These are phyloP conservation scores for Angomonas ambiguus DNA, from an alignment of 208 protist genomes.

Conservation along the genomic window DNA sequence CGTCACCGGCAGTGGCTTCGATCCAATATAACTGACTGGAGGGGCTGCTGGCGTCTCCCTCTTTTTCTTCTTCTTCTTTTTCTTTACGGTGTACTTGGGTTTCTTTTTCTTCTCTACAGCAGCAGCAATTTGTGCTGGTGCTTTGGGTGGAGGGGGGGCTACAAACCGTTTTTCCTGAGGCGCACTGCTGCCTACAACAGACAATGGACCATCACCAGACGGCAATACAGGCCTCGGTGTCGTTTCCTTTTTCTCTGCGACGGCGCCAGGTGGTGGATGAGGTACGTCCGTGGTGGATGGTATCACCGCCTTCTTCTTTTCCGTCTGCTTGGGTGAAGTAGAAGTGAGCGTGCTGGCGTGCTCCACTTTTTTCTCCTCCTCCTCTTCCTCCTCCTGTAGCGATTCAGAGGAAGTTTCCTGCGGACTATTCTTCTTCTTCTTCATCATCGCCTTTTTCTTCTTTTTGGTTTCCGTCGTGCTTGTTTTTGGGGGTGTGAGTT, in stretches of 20 bases:
- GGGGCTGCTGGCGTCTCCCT: background rate
- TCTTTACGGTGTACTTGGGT: background rate
- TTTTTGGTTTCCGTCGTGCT: background rate
- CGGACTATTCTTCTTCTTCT: background rate
- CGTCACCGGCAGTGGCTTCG: background rate
- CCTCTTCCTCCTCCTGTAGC: background rate
- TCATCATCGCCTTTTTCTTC: background rate
- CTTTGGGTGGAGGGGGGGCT: background rate
- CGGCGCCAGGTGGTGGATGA: background rate
- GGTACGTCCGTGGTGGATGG: background rate
- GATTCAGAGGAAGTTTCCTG: background rate
- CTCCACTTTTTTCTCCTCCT: background rate
- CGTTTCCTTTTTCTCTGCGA: background rate
- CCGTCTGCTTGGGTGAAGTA: background rate
- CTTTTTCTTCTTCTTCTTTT: conserved; percentile 1
- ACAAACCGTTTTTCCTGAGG: background rate
- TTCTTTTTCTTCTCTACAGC: background rate
- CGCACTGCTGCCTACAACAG: background rate
- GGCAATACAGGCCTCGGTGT: background rate
- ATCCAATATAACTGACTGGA: background rate
- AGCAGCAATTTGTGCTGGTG: background rate
- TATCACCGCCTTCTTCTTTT: background rate
- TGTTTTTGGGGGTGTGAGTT: background rate
- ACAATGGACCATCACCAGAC: background rate
- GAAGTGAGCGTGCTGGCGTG: background rate